phyloP scores from a whole-genome alignment of 495 filamentous ascomycete genomes.

The Podospora comata region DNA sequence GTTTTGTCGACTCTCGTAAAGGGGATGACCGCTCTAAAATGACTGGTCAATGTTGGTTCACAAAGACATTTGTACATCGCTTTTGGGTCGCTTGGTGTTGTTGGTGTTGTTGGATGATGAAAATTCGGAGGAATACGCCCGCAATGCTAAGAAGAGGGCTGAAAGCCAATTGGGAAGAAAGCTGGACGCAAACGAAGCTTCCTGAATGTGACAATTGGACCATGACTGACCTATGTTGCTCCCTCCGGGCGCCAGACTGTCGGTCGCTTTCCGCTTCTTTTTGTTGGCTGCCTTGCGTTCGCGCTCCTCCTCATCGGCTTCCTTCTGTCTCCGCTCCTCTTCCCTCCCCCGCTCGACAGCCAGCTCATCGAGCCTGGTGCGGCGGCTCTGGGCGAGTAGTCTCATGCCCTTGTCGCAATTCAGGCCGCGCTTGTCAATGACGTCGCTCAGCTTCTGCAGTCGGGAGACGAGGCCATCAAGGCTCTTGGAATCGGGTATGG shows the following conservation, averaged over 20 bases:
- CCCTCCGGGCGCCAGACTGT: conserved; percentile 61
- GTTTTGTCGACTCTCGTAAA: conserved; percentile 42
- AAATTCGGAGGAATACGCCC: neutral
- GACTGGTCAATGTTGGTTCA: conserved; percentile 15
- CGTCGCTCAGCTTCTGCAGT: conserved; percentile 60
- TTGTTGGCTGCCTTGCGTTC: conserved; percentile 51
- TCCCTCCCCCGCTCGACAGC: conserved; percentile 41
- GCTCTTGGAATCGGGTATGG: conserved; percentile 71
- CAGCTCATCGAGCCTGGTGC: conserved; percentile 52
- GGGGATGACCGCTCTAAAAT: conserved; percentile 45
- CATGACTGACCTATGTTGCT: conserved; percentile 59
- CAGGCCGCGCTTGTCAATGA: conserved; percentile 60
- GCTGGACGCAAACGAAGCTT: neutral
- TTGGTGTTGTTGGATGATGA: neutral
- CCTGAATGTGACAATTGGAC: neutral
- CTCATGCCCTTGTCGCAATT: conserved; percentile 72
- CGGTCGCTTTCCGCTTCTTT: conserved; percentile 56
- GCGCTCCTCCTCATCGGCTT: conserved; percentile 45
- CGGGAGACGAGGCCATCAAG: conserved; percentile 66
- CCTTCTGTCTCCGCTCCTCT: conserved; percentile 40
- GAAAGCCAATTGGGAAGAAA: neutral
- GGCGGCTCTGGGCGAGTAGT: conserved; percentile 61
- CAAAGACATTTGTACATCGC: neutral
- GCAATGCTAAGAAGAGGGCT: neutral
- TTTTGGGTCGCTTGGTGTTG: neutral